A percentile compares a stretch with the other conserved stretches of the same genome.
Conservation (phyloP, 2,329 filamentous ascomycete genomes). For the Tolypocladium pustulatum region DNA sequence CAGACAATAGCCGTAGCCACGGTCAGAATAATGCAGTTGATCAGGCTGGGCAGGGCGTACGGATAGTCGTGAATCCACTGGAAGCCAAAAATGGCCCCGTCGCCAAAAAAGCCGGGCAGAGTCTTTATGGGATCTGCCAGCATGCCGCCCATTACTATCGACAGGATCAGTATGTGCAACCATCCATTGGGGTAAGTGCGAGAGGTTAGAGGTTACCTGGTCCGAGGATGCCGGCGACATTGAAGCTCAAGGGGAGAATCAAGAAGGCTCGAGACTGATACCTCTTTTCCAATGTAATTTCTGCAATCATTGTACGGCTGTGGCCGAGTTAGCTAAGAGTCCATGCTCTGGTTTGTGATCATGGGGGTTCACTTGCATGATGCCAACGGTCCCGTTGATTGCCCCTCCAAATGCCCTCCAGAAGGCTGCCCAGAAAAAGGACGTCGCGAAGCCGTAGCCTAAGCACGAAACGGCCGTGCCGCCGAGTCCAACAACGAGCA, state of each 20-base stretch:
- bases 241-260: slow-evolving; percentile 64
- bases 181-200: background rate
- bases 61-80: slow-evolving; percentile 50
- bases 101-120: slow-evolving; percentile 43
- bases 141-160: slow-evolving; percentile 47
- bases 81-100: slow-evolving; percentile 34
- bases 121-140: slow-evolving; percentile 55
- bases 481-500: slow-evolving; percentile 64
- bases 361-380: slow-evolving; percentile 34
- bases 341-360: too few relatives aligned
- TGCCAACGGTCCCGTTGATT: slow-evolving; percentile 64
- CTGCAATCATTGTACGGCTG: slow-evolving; percentile 37
- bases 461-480: slow-evolving; percentile 42
- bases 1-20: slow-evolving; percentile 32
- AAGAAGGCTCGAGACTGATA: slow-evolving; percentile 66
- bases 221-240: slow-evolving; percentile 63
- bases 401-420: slow-evolving; percentile 60
- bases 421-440: slow-evolving; percentile 60
- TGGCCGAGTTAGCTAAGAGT: background rate
- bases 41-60: slow-evolving; percentile 43
- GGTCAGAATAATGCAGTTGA: slow-evolving; percentile 37
- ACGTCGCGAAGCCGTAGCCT: slow-evolving; percentile 55
- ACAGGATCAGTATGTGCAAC: background rate
- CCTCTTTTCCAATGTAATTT: slow-evolving; percentile 53
- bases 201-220: slow-evolving; percentile 29